phyloP scores from a whole-genome alignment of 306 rosid genomes.

The Gynostemma pentaphyllum region DNA sequence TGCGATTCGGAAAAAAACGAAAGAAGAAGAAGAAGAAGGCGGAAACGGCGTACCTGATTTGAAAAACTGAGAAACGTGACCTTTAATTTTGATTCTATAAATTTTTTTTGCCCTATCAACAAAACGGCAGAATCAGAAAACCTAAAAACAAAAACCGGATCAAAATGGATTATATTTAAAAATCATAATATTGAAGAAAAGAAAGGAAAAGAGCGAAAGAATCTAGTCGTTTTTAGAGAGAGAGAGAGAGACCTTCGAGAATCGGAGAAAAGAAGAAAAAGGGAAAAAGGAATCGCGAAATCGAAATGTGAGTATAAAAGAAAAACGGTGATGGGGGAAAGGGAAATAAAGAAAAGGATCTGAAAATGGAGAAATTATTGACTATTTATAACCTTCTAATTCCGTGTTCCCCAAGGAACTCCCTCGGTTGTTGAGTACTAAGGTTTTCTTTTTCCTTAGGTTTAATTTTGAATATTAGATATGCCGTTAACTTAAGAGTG shows the following conservation, averaged over 20 bases:
- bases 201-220: not conserved
- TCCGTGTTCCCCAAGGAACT: conserved; percentile 28
- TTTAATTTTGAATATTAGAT: too few species aligned
- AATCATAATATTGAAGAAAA: not conserved
- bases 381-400: conserved; percentile 28
- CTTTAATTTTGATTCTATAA: not conserved
- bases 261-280: conserved; percentile 2
- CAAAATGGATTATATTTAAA: not conserved
- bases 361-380: not conserved
- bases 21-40: not conserved
- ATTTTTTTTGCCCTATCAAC: not conserved
- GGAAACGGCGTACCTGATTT: conserved; percentile 14
- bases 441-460: not conserved
- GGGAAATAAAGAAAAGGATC: conserved; percentile 12
- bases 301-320: too few species aligned
- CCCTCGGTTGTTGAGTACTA: not conserved
- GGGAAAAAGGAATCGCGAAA: not conserved
- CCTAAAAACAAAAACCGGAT: not conserved
- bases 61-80: not conserved
- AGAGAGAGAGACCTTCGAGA: not conserved
- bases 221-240: not conserved
- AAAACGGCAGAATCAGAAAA: not conserved
- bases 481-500: too few species aligned
- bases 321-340: not conserved
- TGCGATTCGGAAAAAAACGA: not conserved